A percentile compares a stretch with the other conserved stretches of the same genome.
Conservation (phyloP, 345 rosid genomes). For the Microcos paniculata region DNA sequence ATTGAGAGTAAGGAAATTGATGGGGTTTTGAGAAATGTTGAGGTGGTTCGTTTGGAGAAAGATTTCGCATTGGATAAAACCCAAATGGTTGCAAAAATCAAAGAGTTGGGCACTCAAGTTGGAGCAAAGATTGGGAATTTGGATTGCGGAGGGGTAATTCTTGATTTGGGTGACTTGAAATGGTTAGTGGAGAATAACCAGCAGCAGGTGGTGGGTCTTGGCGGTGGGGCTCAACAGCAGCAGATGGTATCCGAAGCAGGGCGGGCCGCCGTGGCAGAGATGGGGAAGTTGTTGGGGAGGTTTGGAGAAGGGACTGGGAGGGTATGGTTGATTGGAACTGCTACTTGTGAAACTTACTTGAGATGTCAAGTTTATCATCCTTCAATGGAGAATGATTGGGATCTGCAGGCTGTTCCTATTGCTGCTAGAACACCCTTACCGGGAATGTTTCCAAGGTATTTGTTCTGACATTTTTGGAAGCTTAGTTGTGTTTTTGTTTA, state of each 20-base stretch:
- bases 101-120: conserved; percentile 52
- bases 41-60: conserved; percentile 63
- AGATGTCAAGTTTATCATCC: conserved; percentile 92
- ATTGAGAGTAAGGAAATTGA: conserved; percentile 66
- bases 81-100: conserved; percentile 42
- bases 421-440: conserved; percentile 60
- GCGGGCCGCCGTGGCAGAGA: conserved; percentile 55
- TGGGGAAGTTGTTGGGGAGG: conserved; percentile 55
- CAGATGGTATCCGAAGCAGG: conserved; percentile 43
- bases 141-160: conserved; percentile 58
- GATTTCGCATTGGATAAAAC: conserved; percentile 52
- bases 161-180: conserved; percentile 89
- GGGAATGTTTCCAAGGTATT: conserved; percentile 63
- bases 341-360: conserved; percentile 94
- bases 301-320: conserved; percentile 45
- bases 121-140: conserved; percentile 47
- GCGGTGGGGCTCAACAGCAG: conserved; percentile 30
- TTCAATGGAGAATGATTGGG: conserved; percentile 90
- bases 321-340: conserved; percentile 83
- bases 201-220: conserved; percentile 33
- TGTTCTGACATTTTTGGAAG: background rate
- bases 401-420: conserved; percentile 89
- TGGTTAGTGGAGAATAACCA: conserved; percentile 64
- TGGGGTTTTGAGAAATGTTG: conserved; percentile 51
- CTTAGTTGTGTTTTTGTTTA: background rate